Base-by-base conservation (phyloP, 2,329 filamentous ascomycete genomes). In the Xylaria sp. region DNA sequence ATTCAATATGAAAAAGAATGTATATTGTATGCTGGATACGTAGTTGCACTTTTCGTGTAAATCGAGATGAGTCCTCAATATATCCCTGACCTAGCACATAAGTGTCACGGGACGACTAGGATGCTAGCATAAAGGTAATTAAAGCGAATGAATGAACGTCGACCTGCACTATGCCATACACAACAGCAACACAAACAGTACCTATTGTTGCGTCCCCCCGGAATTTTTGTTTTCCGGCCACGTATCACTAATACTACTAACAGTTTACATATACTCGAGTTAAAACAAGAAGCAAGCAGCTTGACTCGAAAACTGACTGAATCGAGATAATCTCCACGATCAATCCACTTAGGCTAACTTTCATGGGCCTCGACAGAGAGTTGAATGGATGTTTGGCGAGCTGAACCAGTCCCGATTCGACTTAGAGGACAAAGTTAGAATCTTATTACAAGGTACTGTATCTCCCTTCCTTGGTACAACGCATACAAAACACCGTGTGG, bases 91-190 rank as follows among this genome's bases (percentile, higher is more conserved):
- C 57, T 23, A 48, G 46, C 12, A 10, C 31, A 51, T 44, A 54
- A 54, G 20, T 51, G 20, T 12, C 55, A 51, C 18, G 51, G 51
- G 57, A 28, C 37, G 12, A 41, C 59, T 52, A 12, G 65, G 48
- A 57, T 57, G 52, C 52, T 20, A 58, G 65, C 65, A 67, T 67
- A 31, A 67, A 48, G 59, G 65, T 67, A 63, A 67, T 67, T 63
- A 67, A 63, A 67, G 37, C 28, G 13, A 44, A n/a, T 41, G 51
- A 46, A n/a, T 34, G 41, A 62, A 44, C 41, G 31, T 48, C 20
- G 34, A 9, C 8, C 28, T 50, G 56, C 54, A 28, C 15, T 50
- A 61, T 59, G 37, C 15, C 34, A 20, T 12, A 4, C 13, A n/a
- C 46, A 20, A 10, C 18, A n/a, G n/a, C 10, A 59, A 41, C 12